Percentiles rank a stretch among this genome's conserved stretches.
phyloP scores from a whole-genome alignment of 108 stramenopile species.

The Aurantiochytrium sp. region DNA sequence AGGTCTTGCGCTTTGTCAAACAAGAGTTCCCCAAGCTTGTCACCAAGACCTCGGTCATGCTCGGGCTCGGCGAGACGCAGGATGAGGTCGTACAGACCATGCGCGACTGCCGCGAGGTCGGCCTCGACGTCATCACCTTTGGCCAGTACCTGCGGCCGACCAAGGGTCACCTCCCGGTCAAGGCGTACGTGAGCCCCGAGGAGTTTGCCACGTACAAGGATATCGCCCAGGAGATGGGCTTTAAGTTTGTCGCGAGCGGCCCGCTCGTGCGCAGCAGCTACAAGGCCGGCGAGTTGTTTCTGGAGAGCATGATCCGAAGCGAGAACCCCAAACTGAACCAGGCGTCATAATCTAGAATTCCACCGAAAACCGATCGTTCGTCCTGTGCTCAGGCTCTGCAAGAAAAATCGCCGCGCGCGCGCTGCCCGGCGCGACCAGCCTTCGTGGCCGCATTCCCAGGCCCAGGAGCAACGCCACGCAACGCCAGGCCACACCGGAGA shows the following conservation, averaged over 20 bases:
- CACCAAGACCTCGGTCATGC: conserved; percentile 94
- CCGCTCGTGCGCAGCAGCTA: conserved; percentile 93
- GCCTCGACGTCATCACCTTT: conserved; percentile 94
- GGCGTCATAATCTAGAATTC: too few species aligned
- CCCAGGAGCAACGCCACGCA: too few species aligned
- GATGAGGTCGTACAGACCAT: conserved; percentile 92
- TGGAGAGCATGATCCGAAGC: conserved; percentile 53
- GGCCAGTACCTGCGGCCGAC: conserved; percentile 97
- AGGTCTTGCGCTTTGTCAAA: conserved; percentile 80
- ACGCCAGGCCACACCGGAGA: too few species aligned
- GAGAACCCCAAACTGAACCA: background rate
- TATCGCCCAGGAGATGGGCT: conserved; percentile 81
- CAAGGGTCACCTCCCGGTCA: conserved; percentile 83
- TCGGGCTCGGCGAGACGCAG: conserved; percentile 95
- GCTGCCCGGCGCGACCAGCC: too few species aligned
- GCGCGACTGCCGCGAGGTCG: conserved; percentile 78
- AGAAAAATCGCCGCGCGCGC: too few species aligned
- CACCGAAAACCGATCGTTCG: too few species aligned
- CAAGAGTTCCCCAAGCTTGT: conserved; percentile 66
- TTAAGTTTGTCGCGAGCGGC: conserved; percentile 94
- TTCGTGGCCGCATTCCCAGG: too few species aligned
- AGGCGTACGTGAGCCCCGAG: conserved; percentile 91
- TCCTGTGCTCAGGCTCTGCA: too few species aligned
- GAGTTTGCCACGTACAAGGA: conserved; percentile 66
- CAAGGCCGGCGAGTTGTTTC: conserved; percentile 92